Evolutionary conservation across 1,139 yeast species (phyloP).

Genomic region (Suhomyces coccinellae): DNA sequence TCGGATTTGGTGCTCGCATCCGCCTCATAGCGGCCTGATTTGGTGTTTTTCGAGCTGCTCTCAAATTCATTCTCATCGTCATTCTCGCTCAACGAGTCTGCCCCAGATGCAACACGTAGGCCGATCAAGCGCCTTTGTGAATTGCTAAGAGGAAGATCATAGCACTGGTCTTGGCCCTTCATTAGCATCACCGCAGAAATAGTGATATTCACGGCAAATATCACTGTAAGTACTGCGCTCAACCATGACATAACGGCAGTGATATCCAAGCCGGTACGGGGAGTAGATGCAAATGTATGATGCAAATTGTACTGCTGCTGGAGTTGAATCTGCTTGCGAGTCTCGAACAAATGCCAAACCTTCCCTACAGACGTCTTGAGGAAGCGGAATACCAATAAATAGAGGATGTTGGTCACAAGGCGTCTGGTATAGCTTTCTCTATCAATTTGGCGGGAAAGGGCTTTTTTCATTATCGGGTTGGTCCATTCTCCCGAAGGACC

Average conservation of each 20-base stretch:
- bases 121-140: conserved; percentile 41
- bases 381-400: conserved; percentile 21
- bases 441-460: conserved; percentile 38
- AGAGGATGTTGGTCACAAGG: conserved; percentile 21
- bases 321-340: conserved; percentile 10
- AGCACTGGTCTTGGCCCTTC: conserved; percentile 41
- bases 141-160: conserved; percentile 42
- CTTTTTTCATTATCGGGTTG: conserved; percentile 39
- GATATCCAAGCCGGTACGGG: background rate
- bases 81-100: background rate
- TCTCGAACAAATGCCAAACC: conserved; percentile 13
- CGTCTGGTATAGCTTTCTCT: conserved; percentile 29
- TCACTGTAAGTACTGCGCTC: conserved; percentile 7
- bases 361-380: conserved; percentile 18
- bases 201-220: conserved; percentile 19
- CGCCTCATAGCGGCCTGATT: background rate
- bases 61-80: conserved; percentile 10
- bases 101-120: conserved; percentile 14
- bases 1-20: background rate
- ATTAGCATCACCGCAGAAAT: conserved; percentile 23
- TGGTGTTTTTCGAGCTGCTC: conserved; percentile 2
- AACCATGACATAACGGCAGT: background rate
- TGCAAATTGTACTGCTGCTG: conserved; percentile 11
- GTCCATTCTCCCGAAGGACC: conserved; percentile 44
- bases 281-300: conserved; percentile 3